These are phyloP conservation scores for apple (Malus domestica) DNA, from an alignment of 306 rosid genomes.

Conservation along the genomic window DNA sequence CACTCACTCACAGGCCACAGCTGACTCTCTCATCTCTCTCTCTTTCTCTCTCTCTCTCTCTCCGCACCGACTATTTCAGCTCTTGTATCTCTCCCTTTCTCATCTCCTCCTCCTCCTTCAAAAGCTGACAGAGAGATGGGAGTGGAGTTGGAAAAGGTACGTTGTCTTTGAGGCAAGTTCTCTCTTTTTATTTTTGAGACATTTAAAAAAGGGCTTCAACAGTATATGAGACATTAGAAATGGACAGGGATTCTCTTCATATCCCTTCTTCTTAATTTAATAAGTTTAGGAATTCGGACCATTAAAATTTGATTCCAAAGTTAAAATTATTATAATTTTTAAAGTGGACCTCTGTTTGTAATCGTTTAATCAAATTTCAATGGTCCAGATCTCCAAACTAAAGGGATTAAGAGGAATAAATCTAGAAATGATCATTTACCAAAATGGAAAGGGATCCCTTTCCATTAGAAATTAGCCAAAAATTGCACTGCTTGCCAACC, in stretches of 20 bases:
- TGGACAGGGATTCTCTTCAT: too few relatives aligned
- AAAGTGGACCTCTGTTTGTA: too few relatives aligned
- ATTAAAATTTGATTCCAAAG: too few relatives aligned
- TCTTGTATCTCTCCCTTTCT: neutral
- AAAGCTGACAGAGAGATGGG: neutral
- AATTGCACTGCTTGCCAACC: constrained; percentile 30
- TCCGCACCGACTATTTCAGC: neutral
- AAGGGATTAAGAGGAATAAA: too few relatives aligned
- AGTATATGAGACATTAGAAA: neutral
- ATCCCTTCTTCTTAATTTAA: too few relatives aligned
- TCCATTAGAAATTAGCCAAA: constrained; percentile 11
- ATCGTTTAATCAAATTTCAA: too few relatives aligned
- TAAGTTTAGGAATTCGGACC: too few relatives aligned
- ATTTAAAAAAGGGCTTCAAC: constrained; percentile 17
- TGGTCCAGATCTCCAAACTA: too few relatives aligned
- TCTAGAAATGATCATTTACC: too few relatives aligned
- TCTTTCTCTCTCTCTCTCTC: neutral
- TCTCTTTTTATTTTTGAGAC: constrained; percentile 8
- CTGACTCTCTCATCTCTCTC: constrained; percentile 9
- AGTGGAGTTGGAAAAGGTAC: neutral
- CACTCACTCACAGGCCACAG: neutral
- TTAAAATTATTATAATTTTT: too few relatives aligned
- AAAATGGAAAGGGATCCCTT: too few relatives aligned
- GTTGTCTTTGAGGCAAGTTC: constrained; percentile 6
- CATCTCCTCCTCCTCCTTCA: neutral